Conservation (phyloP, 139 green algal species). For the Haematococcus lacustris region DNA sequence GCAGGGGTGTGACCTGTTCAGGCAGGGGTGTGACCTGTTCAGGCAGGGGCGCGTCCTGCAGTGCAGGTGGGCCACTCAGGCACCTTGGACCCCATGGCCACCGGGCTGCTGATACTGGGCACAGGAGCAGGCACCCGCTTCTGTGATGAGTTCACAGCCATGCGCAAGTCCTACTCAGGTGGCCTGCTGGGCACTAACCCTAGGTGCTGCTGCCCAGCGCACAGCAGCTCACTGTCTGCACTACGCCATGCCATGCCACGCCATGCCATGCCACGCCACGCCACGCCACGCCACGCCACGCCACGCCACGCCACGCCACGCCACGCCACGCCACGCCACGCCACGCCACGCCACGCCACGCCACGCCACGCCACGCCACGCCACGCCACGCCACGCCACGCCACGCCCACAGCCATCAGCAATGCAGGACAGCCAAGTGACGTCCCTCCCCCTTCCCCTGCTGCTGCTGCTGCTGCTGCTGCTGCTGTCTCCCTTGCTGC, state of each 20-base stretch:
- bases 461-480: neutral
- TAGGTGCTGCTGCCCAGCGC: neutral
- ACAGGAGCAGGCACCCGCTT: constrained; percentile 81
- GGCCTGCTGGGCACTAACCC: neutral
- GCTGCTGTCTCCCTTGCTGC: neutral
- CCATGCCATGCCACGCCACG: too few relatives aligned
- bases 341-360: too few relatives aligned
- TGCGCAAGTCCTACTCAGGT: constrained; percentile 15
- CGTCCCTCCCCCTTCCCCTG: neutral
- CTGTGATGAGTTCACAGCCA: constrained; percentile 21
- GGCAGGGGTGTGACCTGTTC: neutral
- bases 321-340: neutral
- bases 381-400: too few relatives aligned
- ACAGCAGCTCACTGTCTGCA: too few relatives aligned
- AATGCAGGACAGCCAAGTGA: too few relatives aligned
- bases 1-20: neutral
- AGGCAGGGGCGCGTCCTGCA: neutral
- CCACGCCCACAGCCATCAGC: too few relatives aligned
- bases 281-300: too few relatives aligned
- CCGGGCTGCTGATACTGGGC: constrained; percentile 90
- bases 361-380: too few relatives aligned
- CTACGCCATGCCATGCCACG: too few relatives aligned
- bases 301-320: too few relatives aligned
- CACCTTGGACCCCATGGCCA: constrained; percentile 93
- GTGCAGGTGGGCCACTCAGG: constrained; percentile 54